These are phyloP conservation scores for Eutypella sp. DNA, from an alignment of 2,329 filamentous ascomycete species.

Conservation along the genomic window DNA sequence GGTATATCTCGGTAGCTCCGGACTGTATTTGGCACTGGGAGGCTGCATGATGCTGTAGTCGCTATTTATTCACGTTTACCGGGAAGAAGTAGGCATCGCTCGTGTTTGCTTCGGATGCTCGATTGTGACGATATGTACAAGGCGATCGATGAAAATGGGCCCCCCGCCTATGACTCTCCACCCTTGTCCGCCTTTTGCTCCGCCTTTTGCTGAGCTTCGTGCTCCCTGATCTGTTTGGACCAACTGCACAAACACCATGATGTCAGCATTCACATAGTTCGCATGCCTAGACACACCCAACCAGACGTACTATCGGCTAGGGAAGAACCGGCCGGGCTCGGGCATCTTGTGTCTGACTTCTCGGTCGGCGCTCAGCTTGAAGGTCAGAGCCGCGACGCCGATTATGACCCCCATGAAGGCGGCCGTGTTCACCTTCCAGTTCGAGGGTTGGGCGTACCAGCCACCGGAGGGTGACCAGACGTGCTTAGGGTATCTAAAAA, in stretches of 20 bases:
- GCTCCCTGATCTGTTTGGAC: slow-evolving; percentile 40
- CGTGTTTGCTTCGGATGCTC: no score
- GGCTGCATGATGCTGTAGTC: no score
- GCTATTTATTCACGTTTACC: no score
- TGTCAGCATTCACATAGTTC: slow-evolving; percentile 7
- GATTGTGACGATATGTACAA: slow-evolving; percentile 22
- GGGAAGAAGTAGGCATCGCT: no score
- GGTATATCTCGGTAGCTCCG: no score
- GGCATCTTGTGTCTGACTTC: slow-evolving; percentile 75
- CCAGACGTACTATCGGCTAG: slow-evolving; percentile 71
- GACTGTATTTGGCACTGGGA: no score
- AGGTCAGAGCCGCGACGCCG: slow-evolving; percentile 62
- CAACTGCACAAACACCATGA: slow-evolving; percentile 27
- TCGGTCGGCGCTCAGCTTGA: slow-evolving; percentile 66
- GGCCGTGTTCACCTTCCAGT: slow-evolving; percentile 92
- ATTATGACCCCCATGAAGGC: slow-evolving; percentile 65
- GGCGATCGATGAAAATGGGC: background rate
- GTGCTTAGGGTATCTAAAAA: slow-evolving; percentile 85
- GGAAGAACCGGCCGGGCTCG: slow-evolving; percentile 73
- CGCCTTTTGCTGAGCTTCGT: slow-evolving; percentile 36
- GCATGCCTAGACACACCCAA: no score
- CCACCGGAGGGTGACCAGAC: slow-evolving; percentile 98
- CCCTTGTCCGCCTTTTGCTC: slow-evolving; percentile 27
- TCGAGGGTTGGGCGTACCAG: slow-evolving; percentile 91
- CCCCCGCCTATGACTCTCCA: slow-evolving; percentile 18